Evolutionary conservation across 768 basidiomycete genomes (phyloP), one percentile per base, ranked within the genome.

Genomic region (Tylopilus cervinicoccineus): DNA sequence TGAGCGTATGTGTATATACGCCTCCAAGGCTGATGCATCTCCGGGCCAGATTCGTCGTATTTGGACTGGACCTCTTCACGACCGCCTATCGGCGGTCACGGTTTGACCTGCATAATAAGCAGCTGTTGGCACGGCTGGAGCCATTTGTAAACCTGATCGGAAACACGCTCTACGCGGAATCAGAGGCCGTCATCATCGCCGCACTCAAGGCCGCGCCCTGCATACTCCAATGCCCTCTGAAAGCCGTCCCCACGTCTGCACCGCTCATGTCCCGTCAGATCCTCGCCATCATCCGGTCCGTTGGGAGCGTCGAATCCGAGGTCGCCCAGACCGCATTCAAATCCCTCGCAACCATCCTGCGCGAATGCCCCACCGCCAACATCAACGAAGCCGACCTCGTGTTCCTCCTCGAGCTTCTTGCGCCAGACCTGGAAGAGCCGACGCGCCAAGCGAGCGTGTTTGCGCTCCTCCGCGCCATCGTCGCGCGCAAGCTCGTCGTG

Each of bases 351-450:
- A 78, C 78, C 13, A 81, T 97, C 55, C 75, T 99, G n/a, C 86
- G 96, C n/a, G 92, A 95, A 56, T 85, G 87, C 47, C 81, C 88
- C 10, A 62, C 79, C 4, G 83, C 89, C 4, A 80, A 88, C 52
- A 74, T 98, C 44, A 87, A 89, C 62, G 95, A 97, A 62, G 84
- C 84, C 57, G 95, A 98, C 59, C 76, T 98, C 10, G 76, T 87
- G 16, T 90, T 85, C 64, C 74, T 99, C 12, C 78, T 99, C 33
- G 88, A 92, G 60, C 75, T 98, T 36, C 72, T 98, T 31, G 68
- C 81, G 0, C 94, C 95, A 0, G 94, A 98, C 62, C 70, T 99
- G 9, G 94, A 98, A 65, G 95, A 97, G 28, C 83, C 88, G 0
- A 75, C 75, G 12, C 83, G 92, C 6, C 96, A 99, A 67, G 80